Evolutionary conservation across 768 basidiomycete genomes (phyloP).

Genomic region (Boletus barrowsii): DNA sequence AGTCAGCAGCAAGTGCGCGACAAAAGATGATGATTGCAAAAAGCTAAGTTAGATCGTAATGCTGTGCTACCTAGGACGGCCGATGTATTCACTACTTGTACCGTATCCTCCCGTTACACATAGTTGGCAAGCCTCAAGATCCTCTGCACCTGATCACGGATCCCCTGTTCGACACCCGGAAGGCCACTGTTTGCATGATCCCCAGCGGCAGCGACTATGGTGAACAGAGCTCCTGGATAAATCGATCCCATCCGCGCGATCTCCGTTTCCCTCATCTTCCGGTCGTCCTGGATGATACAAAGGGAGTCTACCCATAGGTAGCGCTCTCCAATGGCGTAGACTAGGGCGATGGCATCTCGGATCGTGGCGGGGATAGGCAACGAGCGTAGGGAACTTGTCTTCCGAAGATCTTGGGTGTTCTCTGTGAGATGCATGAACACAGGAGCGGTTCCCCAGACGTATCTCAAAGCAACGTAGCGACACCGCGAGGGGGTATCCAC

Average conservation of each 20-base stretch:
- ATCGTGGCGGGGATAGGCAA: constrained; percentile 19
- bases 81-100: too few relatives aligned
- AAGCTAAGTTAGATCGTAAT: too few relatives aligned
- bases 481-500: constrained; percentile 9
- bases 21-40: too few relatives aligned
- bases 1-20: too few relatives aligned
- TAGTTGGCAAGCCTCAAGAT: constrained; percentile 2
- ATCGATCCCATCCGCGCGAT: too few relatives aligned
- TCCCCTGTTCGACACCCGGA: constrained; percentile 2
- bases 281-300: too few relatives aligned
- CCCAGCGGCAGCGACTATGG: too few relatives aligned
- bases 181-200: constrained; percentile 7
- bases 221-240: too few relatives aligned
- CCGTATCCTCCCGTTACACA: too few relatives aligned
- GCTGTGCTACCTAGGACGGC: too few relatives aligned
- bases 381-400: neutral
- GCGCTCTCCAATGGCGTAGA: constrained; percentile 12
- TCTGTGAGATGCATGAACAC: constrained; percentile 11
- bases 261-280: too few relatives aligned
- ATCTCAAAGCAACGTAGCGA: constrained; percentile 12
- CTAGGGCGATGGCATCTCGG: constrained; percentile 19
- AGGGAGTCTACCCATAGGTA: too few relatives aligned
- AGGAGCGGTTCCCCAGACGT: constrained; percentile 3
- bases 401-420: constrained; percentile 4
- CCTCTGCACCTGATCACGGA: constrained; percentile 1